Percentiles rank a stretch among this genome's conserved stretches.
phyloP scores from a whole-genome alignment of 2,329 filamentous ascomycete species.

The Didymella pinodella region DNA sequence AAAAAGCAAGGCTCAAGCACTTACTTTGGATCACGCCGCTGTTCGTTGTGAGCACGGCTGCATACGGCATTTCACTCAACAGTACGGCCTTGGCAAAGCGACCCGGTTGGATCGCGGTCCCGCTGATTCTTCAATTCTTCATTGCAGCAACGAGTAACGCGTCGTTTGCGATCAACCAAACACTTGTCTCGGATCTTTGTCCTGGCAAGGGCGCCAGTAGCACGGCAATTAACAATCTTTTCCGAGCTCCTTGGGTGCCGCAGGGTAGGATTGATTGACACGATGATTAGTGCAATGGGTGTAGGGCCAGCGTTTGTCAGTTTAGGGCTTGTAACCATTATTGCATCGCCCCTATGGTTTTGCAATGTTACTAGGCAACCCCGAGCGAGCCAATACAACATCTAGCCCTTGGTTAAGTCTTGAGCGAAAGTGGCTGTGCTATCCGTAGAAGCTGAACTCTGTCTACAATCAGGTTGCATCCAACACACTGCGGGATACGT shows the following conservation, averaged over 20 bases:
- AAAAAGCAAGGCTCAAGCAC: not conserved
- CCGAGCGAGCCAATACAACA: too few relatives aligned
- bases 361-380: not conserved
- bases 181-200: constrained; percentile 69
- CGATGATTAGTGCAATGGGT: constrained; percentile 66
- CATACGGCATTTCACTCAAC: constrained; percentile 32
- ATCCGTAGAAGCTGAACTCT: too few relatives aligned
- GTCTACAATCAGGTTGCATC: too few relatives aligned
- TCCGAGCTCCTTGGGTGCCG: constrained; percentile 67
- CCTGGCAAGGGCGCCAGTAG: constrained; percentile 68
- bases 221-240: constrained; percentile 70
- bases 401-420: too few relatives aligned
- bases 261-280: constrained; percentile 65
- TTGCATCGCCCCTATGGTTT: not conserved
- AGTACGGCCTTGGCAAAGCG: constrained; percentile 33
- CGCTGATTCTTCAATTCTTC: constrained; percentile 36
- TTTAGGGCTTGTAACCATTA: constrained; percentile 18
- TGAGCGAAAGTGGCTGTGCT: too few relatives aligned
- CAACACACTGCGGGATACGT: too few relatives aligned
- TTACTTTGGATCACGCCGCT: not conserved
- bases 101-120: constrained; percentile 24
- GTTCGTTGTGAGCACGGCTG: not conserved
- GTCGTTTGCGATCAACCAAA: constrained; percentile 64
- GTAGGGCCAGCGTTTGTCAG: constrained; percentile 59
- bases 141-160: constrained; percentile 48